Evolutionary conservation across 2,329 filamentous ascomycete genomes (phyloP), one percentile per base, ranked within the genome.

Genomic region (Colletotrichum gloeosporioides): DNA sequence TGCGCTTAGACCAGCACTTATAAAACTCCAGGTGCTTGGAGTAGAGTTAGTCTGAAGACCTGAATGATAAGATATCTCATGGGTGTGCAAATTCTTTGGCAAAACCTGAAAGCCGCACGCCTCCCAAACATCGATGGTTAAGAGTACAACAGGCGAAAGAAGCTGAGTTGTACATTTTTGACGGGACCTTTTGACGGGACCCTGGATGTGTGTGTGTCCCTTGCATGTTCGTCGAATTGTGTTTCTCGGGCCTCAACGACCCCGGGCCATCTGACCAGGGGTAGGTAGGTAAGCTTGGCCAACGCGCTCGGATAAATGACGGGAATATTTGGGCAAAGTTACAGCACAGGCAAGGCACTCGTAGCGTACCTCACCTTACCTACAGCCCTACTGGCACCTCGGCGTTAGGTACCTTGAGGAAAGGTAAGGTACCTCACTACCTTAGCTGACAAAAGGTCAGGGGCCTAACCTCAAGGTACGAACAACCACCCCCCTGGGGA

Each of bases 261-360:
- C 39, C 39, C 39, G 27, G 34, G 63, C 36, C 25, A 16, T 66
- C 16, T n/a, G 15, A 44, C 12, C 64, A 55, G 66, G 31, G 18
- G 57, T 63, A 32, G 13, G 16, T 15, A n/a, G 13, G 27, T 16
- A 13, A 29, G 61, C 32, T 27, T 32, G 8, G 31, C 27, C 61
- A 34, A 65, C 25, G 59, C 34, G 72, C 72, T n/a, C 68, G 72
- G 72, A 49, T 75, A 75, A 65, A 53, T 71, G 72, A 22, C 22
- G 22, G 22, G 22, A 75, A 71, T 75, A 75, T 75, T n/a, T 75
- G 59, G 49, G 34, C 53, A 13, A 53, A 53, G 44, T 53, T 22
- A 25, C 44, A 53, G 44, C 44, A 49, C 44, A 49, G 44, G 44
- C 22, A n/a, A 44, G 8, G 16, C 16, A 44, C 39, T 44, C 44